Base-by-base conservation (phyloP, 768 basidiomycete species). In the Lyophyllum semitale region DNA sequence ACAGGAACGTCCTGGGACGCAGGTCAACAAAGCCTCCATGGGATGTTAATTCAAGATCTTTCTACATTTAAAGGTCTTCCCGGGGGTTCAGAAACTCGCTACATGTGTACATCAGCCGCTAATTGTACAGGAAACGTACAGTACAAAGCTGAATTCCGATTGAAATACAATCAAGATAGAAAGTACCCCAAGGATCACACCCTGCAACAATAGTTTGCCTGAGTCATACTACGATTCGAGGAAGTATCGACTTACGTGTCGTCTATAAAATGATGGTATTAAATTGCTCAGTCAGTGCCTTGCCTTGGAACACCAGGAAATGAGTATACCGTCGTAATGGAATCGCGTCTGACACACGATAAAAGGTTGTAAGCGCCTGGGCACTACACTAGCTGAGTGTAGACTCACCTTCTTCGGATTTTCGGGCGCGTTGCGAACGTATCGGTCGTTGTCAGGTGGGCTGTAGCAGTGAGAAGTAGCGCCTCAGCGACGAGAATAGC, bases 391-490 rank as follows among this genome's bases (percentile, higher is more conserved):
- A 9, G 20, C 29, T 17, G 22, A 50, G 15, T 22, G 2, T 46
- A 0, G 41, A 66, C 80, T 17, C 58, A 89, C 91, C 84, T 92
- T 90, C 83, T 93, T 93, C 15, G 91, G 91, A 71, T 91, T 90
- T 40, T 88, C 84, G 4, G 92, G 92, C 8, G 91, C 92, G 52
- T 77, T 80, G 40, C 77, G 72, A 37, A 94, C 87, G 63, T 92
- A 95, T 54, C 89, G 79, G 67, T 93, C 91, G 66, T 95, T 94
- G 64, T 91, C 93, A 37, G 81, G 73, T 1, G 92, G 92, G 48
- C 91, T 93, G 64, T 47, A 23, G n/a, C 25, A 11, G 18, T 22
- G 43, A 1, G n/a, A 23, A 41, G 42, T 30, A 17, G 15, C 35
- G 11, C 51, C 38, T 41, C 18, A 53, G 33, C 30, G 48, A 29